Evolutionary conservation across 495 filamentous ascomycete genomes (phyloP), one percentile per base, ranked within the genome.

Genomic region (Daldinia bambusicola): DNA sequence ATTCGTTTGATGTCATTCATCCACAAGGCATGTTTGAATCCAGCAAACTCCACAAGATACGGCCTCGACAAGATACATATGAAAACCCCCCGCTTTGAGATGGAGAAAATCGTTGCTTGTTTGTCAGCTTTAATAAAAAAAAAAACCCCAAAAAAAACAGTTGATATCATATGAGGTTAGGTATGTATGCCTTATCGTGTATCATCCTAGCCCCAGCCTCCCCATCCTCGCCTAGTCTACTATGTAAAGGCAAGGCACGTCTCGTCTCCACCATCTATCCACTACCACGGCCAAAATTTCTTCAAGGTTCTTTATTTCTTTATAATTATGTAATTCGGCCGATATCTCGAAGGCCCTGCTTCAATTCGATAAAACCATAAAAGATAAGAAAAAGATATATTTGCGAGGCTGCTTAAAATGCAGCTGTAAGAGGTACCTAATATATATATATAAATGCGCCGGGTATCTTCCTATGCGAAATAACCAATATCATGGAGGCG

Each of bases 401-500:
- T 48, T 48, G 34, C 36, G 45, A 64, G 69, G 50, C 69, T 38
- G 61, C 52, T 48, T 63, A 9, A 22, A 48, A 48, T 31, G 30
- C 30, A 43, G 22, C 31, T 4, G 13, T 31, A 16, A 48, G 16
- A 50, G 45, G 45, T 50, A 50, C 26, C 26, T 26, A 26, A 26
- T 32, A 14, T 30, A 32, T 31, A 30, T 32, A 52, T 16, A 52
- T 37, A 52, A 45, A 48, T 62, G 61, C 66, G 70, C 66, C 66
- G 65, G 70, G 70, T 73, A 73, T 73, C 70, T 69, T 72, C 50
- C 43, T 66, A 63, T 73, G 51, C 57, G 60, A 72, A 69, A 69
- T 57, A 61, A 62, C 37, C 26, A 58, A 63, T 61, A 38, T 52
- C 26, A 53, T 64, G 64, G 26, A 52, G 32, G 45, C 45, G 34